These are phyloP conservation scores for Salix koriyanagi DNA, from an alignment of 345 rosid genomes.

Conservation along the genomic window DNA sequence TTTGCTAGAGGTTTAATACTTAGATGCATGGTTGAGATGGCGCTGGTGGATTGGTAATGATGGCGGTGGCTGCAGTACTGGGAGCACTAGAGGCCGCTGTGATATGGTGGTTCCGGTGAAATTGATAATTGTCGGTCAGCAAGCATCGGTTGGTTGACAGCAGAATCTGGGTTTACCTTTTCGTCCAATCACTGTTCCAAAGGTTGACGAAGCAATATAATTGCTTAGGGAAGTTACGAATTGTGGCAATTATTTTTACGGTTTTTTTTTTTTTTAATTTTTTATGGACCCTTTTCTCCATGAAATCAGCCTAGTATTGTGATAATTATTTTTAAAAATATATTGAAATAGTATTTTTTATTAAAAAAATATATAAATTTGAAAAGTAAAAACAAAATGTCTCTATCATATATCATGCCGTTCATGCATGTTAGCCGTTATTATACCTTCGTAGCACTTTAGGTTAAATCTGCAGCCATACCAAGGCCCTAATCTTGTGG, in stretches of 20 bases:
- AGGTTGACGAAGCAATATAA: neutral
- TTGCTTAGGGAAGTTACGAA: neutral
- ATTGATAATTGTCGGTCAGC: neutral
- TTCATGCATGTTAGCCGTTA: neutral
- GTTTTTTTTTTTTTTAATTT: no score
- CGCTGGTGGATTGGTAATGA: neutral
- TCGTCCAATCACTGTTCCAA: neutral
- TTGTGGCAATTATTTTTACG: neutral
- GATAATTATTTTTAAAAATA: no score
- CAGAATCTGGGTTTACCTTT: neutral
- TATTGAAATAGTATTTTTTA: no score
- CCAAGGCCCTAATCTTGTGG: neutral
- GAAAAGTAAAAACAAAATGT: no score
- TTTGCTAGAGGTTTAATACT: neutral
- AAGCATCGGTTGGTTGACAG: neutral
- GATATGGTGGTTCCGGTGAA: neutral
- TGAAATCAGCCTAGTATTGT: no score
- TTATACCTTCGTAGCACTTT: neutral
- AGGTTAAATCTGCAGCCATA: neutral
- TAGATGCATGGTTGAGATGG: neutral
- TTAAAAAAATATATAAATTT: no score
- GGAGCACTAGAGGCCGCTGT: neutral
- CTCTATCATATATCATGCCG: neutral
- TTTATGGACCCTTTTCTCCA: no score
- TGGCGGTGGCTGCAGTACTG: neutral